Evolutionary conservation across 2,329 filamentous ascomycete genomes (phyloP).

Genomic region (Orbilia ellipsospora): DNA sequence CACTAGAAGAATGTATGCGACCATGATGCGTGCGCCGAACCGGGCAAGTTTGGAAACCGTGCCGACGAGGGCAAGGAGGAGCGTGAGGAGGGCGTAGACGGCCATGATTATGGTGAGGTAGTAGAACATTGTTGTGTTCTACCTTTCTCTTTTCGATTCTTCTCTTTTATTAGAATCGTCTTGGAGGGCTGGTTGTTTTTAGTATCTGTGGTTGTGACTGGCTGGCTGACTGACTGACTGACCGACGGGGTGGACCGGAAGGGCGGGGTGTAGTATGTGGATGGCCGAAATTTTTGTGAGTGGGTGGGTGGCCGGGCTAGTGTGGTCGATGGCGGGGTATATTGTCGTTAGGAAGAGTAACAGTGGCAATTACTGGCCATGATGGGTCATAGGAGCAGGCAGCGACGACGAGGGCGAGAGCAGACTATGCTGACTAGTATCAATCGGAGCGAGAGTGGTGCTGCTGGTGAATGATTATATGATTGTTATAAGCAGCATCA

Average conservation of each 20-base stretch:
- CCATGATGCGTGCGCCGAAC: slow-evolving; percentile 76
- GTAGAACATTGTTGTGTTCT: slow-evolving; percentile 55
- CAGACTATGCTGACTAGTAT: no score
- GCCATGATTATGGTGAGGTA: slow-evolving; percentile 56
- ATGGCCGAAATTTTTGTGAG: slow-evolving; percentile 36
- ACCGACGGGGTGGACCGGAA: background rate
- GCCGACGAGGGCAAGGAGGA: slow-evolving; percentile 54
- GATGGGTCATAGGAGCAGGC: slow-evolving; percentile 31
- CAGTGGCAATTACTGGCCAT: slow-evolving; percentile 32
- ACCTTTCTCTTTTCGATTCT: no score
- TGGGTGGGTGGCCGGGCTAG: slow-evolving; percentile 35
- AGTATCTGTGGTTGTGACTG: background rate
- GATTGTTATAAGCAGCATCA: slow-evolving; percentile 11
- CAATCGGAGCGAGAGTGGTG: background rate
- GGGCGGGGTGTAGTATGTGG: slow-evolving; percentile 36
- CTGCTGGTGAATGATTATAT: background rate
- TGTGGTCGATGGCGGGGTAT: slow-evolving; percentile 24
- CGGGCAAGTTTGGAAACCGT: slow-evolving; percentile 63
- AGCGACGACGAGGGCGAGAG: background rate
- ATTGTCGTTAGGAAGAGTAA: slow-evolving; percentile 8
- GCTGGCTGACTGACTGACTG: background rate
- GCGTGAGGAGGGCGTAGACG: slow-evolving; percentile 56
- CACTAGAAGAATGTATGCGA: slow-evolving; percentile 73
- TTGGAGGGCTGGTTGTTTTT: background rate
- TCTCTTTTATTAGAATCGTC: background rate